These are phyloP conservation scores for Kazachstania africana DNA, from an alignment of 805 yeast genomes.

Conservation along the genomic window DNA sequence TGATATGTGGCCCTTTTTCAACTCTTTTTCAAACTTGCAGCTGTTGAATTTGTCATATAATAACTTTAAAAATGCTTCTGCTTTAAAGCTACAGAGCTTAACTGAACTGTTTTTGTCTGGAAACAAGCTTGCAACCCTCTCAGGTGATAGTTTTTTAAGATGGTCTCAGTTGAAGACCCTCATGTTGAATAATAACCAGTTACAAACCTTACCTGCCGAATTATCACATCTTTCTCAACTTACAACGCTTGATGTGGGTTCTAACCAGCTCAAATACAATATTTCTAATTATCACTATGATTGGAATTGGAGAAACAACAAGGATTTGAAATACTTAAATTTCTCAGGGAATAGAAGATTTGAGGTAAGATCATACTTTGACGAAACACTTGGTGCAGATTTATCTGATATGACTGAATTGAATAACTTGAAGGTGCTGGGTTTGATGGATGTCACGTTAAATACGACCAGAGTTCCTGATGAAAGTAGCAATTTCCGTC, in stretches of 20 bases:
- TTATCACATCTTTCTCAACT: constrained; percentile 54
- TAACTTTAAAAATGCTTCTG: constrained; percentile 69
- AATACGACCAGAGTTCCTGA: constrained; percentile 86
- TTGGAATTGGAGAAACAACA: constrained; percentile 94
- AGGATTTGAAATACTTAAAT: constrained; percentile 64
- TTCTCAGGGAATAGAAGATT: constrained; percentile 87
- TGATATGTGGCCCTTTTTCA: constrained; percentile 57
- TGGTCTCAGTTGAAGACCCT: constrained; percentile 48
- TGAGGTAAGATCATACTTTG: constrained; percentile 59
- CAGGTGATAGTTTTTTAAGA: constrained; percentile 71
- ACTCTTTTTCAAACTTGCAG: constrained; percentile 45
- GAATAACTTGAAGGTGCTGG: constrained; percentile 59
- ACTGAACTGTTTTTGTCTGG: constrained; percentile 72
- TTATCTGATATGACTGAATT: constrained; percentile 55
- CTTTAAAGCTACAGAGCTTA: constrained; percentile 49
- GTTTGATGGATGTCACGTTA: constrained; percentile 90
- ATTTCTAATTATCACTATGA: constrained; percentile 91
- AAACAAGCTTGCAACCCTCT: constrained; percentile 62
- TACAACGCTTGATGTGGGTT: constrained; percentile 76
- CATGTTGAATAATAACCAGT: constrained; percentile 70
- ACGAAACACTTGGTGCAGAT: constrained; percentile 38
- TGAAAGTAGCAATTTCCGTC: constrained; percentile 69
- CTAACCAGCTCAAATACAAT: constrained; percentile 81
- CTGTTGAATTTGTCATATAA: constrained; percentile 73
- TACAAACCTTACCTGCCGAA: constrained; percentile 83